phyloP scores from a whole-genome alignment of 208 protist genomes.

The Leishmania turanica region DNA sequence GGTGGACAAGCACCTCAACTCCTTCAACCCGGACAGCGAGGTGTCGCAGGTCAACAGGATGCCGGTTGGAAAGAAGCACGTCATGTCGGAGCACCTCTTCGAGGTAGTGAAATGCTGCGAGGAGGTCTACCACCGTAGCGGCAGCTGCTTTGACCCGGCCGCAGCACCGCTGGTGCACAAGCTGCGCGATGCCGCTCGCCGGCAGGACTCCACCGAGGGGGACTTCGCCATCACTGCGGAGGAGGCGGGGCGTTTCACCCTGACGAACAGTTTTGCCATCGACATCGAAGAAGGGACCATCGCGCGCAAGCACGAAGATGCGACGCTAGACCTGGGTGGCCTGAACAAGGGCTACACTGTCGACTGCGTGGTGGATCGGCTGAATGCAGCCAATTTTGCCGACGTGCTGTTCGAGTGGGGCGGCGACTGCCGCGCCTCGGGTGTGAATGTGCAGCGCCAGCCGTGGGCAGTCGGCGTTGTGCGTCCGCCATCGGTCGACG shows the following conservation, averaged over 20 bases:
- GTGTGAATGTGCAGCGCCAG: constrained; percentile 37
- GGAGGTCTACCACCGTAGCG: constrained; percentile 42
- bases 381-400: constrained; percentile 45
- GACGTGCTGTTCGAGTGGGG: constrained; percentile 74
- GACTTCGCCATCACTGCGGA: constrained; percentile 32
- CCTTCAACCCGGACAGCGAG: constrained; percentile 70
- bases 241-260: constrained; percentile 29
- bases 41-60: constrained; percentile 50
- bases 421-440: constrained; percentile 51
- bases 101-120: constrained; percentile 51
- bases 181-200: constrained; percentile 33
- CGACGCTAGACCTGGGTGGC: constrained; percentile 57
- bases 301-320: constrained; percentile 47
- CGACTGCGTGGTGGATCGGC: constrained; percentile 55
- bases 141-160: constrained; percentile 60
- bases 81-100: constrained; percentile 51
- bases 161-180: constrained; percentile 29
- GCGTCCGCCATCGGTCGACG: constrained; percentile 45
- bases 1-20: constrained; percentile 65
- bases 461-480: constrained; percentile 59
- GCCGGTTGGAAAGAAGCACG: constrained; percentile 39
- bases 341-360: constrained; percentile 73
- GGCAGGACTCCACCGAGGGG: constrained; percentile 10
- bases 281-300: constrained; percentile 46
- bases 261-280: constrained; percentile 47